Evolutionary conservation across 495 filamentous ascomycete species (phyloP).

Genomic region (Penicillium samsonianum): DNA sequence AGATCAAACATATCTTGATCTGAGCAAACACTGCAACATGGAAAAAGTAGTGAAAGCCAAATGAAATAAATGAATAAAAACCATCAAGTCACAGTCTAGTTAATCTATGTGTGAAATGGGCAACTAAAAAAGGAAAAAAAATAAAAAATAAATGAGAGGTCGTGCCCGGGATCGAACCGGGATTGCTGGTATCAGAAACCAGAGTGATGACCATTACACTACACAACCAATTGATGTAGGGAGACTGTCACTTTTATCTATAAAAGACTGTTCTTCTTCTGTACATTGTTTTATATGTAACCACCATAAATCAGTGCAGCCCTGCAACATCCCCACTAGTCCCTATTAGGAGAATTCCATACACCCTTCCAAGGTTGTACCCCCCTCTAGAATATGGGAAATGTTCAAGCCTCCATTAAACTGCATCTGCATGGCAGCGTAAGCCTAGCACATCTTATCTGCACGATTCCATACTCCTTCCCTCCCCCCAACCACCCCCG

Average conservation of each 20-base stretch:
- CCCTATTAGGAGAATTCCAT: conserved; percentile 31
- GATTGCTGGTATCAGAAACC: conserved; percentile 44
- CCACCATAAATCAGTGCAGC: no score
- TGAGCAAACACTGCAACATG: not conserved
- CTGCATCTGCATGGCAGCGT: conserved; percentile 8
- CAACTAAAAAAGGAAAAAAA: not conserved
- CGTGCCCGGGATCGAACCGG: conserved; percentile 46
- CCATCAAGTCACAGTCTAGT: not conserved
- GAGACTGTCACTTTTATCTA: not conserved
- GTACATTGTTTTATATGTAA: no score
- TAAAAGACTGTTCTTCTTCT: no score
- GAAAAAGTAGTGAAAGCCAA: not conserved
- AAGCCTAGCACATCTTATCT: conserved; percentile 5
- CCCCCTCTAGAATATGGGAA: not conserved
- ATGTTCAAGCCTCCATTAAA: not conserved
- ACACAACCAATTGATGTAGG: conserved; percentile 18
- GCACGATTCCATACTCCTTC: not conserved
- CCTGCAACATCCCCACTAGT: conserved; percentile 18
- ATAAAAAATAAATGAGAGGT: conserved; percentile 24
- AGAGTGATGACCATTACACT: conserved; percentile 36
- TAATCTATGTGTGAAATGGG: no score
- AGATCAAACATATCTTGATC: not conserved
- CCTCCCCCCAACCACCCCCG: not conserved
- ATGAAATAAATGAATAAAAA: not conserved
- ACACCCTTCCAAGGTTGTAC: conserved; percentile 24